Evolutionary conservation across 345 rosid genomes (phyloP), one percentile per base, ranked within the genome.

Genomic region (Eucalyptus erythrocorys): DNA sequence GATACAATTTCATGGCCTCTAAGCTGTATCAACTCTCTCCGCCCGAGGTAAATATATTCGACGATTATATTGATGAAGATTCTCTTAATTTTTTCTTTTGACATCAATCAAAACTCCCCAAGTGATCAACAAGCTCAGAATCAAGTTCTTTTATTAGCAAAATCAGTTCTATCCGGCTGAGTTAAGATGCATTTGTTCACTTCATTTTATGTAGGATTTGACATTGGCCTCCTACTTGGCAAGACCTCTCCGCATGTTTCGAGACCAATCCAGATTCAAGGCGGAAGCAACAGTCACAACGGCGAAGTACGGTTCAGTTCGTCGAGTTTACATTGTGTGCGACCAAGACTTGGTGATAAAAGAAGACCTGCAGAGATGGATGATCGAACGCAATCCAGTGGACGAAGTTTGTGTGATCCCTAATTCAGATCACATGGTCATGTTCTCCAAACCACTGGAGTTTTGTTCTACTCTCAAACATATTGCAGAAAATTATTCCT

Each of bases 351-450:
- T 90, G 2, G 8, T 37, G 37, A 34, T 87, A 21, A 71, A 81
- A 47, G 86, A 88, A 53, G 88, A 86, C 37, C 9, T 88, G 45
- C 90, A 93, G n/a, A 90, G 91, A 85, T 91, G 93, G 95, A 92
- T 88, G 87, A 87, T 92, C 11, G 88, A 89, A 66, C 85, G 79
- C 48, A 88, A 59, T 84, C 93, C 95, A 5, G 19, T 81, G 2
- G 89, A 89, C 16, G 91, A 92, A 51, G 90, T 88, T 14, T 87
- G 61, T 88, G 37, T 71, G 71, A 90, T 92, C 50, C 13, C 90
- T 24, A 93, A 89, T 27, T 90, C 93, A n/a, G 94, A 93, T 89
- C 94, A 93, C 82, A 94, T 93, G 94, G 89, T 87, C 43, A 91
- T 93, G 94, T 48, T 91, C 59, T 90, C 92, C 13, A 92, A 91